Evolutionary conservation across 192 early-diverging fungal genomes (phyloP).

Genomic region (Podila verticillata): DNA sequence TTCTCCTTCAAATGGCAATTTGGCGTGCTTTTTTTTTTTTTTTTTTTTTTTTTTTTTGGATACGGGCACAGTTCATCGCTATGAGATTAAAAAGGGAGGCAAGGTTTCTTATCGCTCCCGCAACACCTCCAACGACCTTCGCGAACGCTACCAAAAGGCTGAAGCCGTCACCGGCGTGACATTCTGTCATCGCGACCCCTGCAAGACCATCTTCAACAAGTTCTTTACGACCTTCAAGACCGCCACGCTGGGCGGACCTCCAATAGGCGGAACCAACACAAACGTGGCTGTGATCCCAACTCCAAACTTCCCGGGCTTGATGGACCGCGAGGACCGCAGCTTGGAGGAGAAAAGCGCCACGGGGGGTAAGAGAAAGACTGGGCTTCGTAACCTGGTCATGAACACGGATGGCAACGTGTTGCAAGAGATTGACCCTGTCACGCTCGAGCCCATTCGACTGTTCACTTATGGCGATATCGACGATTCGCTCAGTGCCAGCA

Average conservation of each 20-base stretch:
- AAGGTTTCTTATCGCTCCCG: conserved; percentile 35
- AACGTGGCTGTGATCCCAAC: conserved; percentile 23
- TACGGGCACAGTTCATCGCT: conserved; percentile 19
- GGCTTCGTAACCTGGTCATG: conserved; percentile 37
- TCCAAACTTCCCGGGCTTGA: conserved; percentile 23
- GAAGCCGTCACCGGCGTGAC: conserved; percentile 25
- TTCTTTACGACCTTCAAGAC: conserved; percentile 53
- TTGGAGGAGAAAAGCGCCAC: background rate
- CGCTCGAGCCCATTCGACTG: conserved; percentile 43
- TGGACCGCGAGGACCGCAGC: background rate
- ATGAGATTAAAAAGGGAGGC: conserved; percentile 40
- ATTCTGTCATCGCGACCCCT: conserved; percentile 49
- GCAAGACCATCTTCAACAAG: conserved; percentile 52
- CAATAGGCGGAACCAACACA: conserved; percentile 21
- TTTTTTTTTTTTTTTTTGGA: background rate
- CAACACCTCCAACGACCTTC: conserved; percentile 37
- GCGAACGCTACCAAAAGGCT: conserved; percentile 26
- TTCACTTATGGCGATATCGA: conserved; percentile 49
- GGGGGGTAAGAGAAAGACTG: background rate
- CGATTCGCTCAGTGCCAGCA: conserved; percentile 26
- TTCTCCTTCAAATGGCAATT: background rate
- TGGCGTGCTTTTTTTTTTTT: background rate
- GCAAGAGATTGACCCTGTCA: conserved; percentile 54
- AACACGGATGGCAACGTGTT: conserved; percentile 56
- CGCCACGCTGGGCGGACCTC: conserved; percentile 19